phyloP scores from a whole-genome alignment of 1,284 basidiomycete genomes.

The Naganishia liquefaciens region DNA sequence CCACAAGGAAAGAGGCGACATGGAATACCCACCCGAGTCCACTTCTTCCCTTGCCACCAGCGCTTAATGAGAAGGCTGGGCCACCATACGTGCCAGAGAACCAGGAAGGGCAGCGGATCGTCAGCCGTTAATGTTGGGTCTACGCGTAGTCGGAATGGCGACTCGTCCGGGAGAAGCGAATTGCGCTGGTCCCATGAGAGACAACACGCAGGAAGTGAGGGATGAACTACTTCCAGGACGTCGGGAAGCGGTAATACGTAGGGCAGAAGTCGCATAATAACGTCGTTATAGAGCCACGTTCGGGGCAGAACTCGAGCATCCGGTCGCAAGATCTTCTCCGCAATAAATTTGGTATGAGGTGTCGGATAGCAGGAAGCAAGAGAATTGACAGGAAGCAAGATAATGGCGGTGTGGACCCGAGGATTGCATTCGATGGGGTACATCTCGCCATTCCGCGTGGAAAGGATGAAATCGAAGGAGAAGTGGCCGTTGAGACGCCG shows the following conservation, averaged over 20 bases:
- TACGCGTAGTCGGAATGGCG: slow-evolving; percentile 33
- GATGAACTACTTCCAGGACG: slow-evolving; percentile 37
- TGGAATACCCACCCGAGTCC: slow-evolving; percentile 45
- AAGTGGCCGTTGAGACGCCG: slow-evolving; percentile 52
- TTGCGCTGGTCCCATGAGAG: slow-evolving; percentile 25
- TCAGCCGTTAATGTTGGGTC: slow-evolving; percentile 47
- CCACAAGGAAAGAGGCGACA: neutral
- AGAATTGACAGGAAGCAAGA: slow-evolving; percentile 44
- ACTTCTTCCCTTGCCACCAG: slow-evolving; percentile 46
- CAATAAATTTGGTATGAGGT: slow-evolving; percentile 31
- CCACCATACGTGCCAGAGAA: slow-evolving; percentile 49
- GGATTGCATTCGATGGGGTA: slow-evolving; percentile 57
- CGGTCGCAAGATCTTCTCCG: slow-evolving; percentile 38
- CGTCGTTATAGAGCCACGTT: slow-evolving; percentile 53
- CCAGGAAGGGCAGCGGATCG: slow-evolving; percentile 49
- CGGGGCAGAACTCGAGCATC: slow-evolving; percentile 37
- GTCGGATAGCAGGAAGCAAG: slow-evolving; percentile 38
- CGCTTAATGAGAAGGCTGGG: slow-evolving; percentile 40
- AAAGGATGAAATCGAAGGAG: slow-evolving; percentile 56
- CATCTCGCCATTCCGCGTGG: slow-evolving; percentile 43
- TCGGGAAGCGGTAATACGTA: slow-evolving; percentile 36
- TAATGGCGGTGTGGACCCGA: slow-evolving; percentile 54
- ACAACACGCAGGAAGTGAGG: slow-evolving; percentile 39
- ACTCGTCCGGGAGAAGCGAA: slow-evolving; percentile 35
- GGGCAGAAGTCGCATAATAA: slow-evolving; percentile 49